Conservation (phyloP, 2,329 filamentous ascomycete genomes). For the Incumbomyces lentus region DNA sequence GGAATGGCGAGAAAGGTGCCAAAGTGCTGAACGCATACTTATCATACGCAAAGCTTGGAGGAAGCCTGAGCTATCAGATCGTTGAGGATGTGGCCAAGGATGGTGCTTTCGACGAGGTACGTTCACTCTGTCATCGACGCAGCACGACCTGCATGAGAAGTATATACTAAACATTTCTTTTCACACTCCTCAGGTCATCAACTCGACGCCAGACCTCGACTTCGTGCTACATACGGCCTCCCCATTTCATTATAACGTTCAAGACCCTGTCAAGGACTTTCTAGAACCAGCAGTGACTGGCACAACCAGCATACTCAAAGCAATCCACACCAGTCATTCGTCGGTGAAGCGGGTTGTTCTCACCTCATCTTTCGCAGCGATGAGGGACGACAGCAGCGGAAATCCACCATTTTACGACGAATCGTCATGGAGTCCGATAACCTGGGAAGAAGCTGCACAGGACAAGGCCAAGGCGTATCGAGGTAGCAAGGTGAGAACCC, state of each 20-base stretch:
- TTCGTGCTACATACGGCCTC: conserved; percentile 64
- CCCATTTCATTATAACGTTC: conserved; percentile 63
- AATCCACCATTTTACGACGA: conserved; percentile 24
- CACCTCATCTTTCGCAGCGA: conserved; percentile 56
- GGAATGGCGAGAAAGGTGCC: conserved; percentile 21
- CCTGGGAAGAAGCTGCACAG: conserved; percentile 28
- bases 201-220: conserved; percentile 47
- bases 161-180: too few relatives aligned
- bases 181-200: conserved; percentile 9
- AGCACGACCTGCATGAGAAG: too few relatives aligned
- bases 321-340: conserved; percentile 49
- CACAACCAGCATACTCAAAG: conserved; percentile 50
- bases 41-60: neutral
- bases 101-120: conserved; percentile 32
- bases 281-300: conserved; percentile 52
- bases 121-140: too few relatives aligned
- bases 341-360: conserved; percentile 64
- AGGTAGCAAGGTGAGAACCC: conserved; percentile 38
- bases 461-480: conserved; percentile 29
- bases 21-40: conserved; percentile 15
- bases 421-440: conserved; percentile 33
- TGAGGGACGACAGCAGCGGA: conserved; percentile 38
- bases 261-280: conserved; percentile 51
- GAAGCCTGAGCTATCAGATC: conserved; percentile 5
- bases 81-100: conserved; percentile 11